These are phyloP conservation scores for Solanum dulcamara DNA, from an alignment of 257 asterid genomes.

Conservation along the genomic window DNA sequence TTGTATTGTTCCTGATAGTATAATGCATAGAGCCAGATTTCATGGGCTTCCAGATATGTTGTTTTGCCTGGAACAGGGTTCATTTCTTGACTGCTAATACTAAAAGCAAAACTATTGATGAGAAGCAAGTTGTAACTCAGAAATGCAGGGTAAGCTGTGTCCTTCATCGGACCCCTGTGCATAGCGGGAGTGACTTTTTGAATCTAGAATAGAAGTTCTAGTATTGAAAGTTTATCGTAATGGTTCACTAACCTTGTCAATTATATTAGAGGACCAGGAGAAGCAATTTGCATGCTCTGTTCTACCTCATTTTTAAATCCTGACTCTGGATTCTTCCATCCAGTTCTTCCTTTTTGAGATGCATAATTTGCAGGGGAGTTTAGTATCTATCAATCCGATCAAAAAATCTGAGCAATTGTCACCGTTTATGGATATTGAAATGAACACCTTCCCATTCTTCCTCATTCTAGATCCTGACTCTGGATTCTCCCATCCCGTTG, in stretches of 20 bases:
- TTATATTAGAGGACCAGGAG: neutral
- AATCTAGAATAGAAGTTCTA: neutral
- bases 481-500: neutral
- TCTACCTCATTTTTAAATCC: neutral
- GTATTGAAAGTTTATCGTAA: neutral
- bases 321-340: neutral
- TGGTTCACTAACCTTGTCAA: neutral
- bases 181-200: neutral
- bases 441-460: neutral
- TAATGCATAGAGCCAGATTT: neutral
- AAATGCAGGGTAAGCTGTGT: neutral
- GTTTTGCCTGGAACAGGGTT: neutral
- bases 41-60: neutral
- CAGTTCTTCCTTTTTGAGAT: neutral
- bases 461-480: neutral
- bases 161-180: neutral
- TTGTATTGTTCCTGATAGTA: neutral
- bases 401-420: neutral
- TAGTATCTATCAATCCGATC: neutral
- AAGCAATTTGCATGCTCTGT: neutral
- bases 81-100: neutral
- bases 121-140: neutral
- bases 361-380: neutral
- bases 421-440: neutral
- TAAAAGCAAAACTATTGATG: neutral